Percentiles rank a stretch among this genome's conserved stretches.
phyloP scores from a whole-genome alignment of 2,329 filamentous ascomycete genomes.

The Elsinoe fawcettii region DNA sequence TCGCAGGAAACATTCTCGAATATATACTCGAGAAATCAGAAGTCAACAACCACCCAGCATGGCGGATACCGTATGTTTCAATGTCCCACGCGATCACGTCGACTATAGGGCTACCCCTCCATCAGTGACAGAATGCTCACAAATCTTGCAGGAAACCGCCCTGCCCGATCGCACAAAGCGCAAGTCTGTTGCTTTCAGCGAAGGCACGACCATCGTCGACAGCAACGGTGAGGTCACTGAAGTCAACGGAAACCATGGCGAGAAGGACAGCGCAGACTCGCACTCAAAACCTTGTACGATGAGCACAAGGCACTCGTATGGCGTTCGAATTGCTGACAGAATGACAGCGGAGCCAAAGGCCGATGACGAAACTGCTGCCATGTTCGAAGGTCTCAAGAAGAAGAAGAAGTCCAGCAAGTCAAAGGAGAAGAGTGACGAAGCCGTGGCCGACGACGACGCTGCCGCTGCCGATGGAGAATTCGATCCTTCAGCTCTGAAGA shows the following conservation, averaged over 20 bases:
- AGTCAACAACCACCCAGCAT: constrained; percentile 3
- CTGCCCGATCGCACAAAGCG: constrained; percentile 60
- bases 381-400: constrained; percentile 64
- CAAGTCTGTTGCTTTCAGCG: constrained; percentile 91
- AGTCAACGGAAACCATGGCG: constrained; percentile 59
- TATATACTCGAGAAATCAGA: neutral
- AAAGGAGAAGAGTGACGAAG: constrained; percentile 43
- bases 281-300: constrained; percentile 44
- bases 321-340: constrained; percentile 21
- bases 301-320: constrained; percentile 16
- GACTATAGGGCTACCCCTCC: constrained; percentile 7
- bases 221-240: constrained; percentile 78
- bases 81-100: neutral
- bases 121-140: neutral
- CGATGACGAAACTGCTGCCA: constrained; percentile 34
- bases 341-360: constrained; percentile 41
- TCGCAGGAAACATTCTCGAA: too few relatives aligned
- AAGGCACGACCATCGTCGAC: constrained; percentile 80
- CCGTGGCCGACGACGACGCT: constrained; percentile 35
- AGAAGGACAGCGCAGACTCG: constrained; percentile 73
- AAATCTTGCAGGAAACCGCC: constrained; percentile 34
- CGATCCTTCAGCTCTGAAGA: constrained; percentile 62
- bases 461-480: constrained; percentile 54
- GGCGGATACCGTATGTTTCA: constrained; percentile 8
- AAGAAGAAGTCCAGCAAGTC: constrained; percentile 60